These are phyloP conservation scores for Camelina neglecta DNA, from an alignment of 345 rosid species.

Conservation along the genomic window DNA sequence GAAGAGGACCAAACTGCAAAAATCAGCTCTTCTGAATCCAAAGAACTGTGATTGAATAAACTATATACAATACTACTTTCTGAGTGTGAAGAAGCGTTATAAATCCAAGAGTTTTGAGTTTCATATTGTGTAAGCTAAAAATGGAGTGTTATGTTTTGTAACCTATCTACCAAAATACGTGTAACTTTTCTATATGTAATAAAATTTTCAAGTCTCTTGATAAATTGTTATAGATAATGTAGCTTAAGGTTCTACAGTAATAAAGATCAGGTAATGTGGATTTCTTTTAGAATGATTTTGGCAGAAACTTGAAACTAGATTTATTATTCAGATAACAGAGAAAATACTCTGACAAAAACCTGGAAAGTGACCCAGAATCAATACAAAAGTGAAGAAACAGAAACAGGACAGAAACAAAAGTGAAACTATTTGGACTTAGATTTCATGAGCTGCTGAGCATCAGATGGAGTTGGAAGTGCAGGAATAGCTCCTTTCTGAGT, in stretches of 20 bases:
- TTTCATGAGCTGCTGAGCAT: constrained; percentile 56
- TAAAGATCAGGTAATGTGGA: background rate
- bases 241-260: background rate
- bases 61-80: background rate
- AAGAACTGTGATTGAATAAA: constrained; percentile 55
- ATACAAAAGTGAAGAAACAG: constrained; percentile 5
- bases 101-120: constrained; percentile 15
- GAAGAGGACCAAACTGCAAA: constrained; percentile 53
- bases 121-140: background rate
- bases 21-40: constrained; percentile 48
- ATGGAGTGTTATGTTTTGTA: constrained; percentile 22
- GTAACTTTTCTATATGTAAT: constrained; percentile 20
- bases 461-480: constrained; percentile 56
- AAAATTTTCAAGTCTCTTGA: background rate
- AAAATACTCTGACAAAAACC: background rate
- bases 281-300: background rate
- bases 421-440: constrained; percentile 24
- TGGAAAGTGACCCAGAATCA: background rate
- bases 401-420: background rate
- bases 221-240: too few species aligned
- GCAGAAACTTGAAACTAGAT: background rate
- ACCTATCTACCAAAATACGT: constrained; percentile 16
- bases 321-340: constrained; percentile 24
- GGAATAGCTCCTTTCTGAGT: constrained; percentile 74
- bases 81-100: constrained; percentile 16